Conservation (phyloP, 2,329 filamentous ascomycete species). For the Ascochyta clinopodiicola region DNA sequence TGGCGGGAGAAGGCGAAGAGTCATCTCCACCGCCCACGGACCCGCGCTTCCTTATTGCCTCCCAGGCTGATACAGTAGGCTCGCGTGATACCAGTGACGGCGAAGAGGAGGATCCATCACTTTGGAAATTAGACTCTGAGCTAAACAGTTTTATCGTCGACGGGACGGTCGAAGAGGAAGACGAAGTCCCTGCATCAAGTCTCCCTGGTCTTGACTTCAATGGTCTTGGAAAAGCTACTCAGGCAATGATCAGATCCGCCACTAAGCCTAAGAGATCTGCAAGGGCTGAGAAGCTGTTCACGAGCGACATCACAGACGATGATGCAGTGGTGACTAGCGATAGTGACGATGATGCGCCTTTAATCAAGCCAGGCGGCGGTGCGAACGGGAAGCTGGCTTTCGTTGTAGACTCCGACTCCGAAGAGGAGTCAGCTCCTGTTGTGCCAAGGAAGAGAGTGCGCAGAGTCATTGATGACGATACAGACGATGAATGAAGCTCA, state of each 20-base stretch:
- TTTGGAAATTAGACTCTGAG: constrained; percentile 53
- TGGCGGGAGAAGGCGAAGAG: constrained; percentile 41
- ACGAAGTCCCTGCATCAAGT: constrained; percentile 39
- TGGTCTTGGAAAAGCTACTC: constrained; percentile 42
- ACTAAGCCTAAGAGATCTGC: constrained; percentile 27
- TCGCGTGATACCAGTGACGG: constrained; percentile 53
- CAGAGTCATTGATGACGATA: constrained; percentile 41
- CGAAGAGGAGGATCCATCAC: constrained; percentile 49
- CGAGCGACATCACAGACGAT: constrained; percentile 43
- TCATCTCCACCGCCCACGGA: constrained; percentile 51
- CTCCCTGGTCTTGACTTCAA: constrained; percentile 36
- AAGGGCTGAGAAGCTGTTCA: constrained; percentile 43
- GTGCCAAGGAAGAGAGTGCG: constrained; percentile 33
- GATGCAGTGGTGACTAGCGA: constrained; percentile 46
- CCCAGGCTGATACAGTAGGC: constrained; percentile 51
- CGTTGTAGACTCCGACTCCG: constrained; percentile 34
- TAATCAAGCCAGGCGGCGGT: constrained; percentile 16
- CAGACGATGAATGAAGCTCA: constrained; percentile 34
- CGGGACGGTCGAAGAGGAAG: constrained; percentile 48
- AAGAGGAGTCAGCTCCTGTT: constrained; percentile 31
- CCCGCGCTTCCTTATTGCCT: constrained; percentile 46
- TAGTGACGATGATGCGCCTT: constrained; percentile 36
- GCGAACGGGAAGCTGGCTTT: constrained; percentile 24
- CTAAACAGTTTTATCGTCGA: constrained; percentile 55
- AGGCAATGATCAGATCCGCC: constrained; percentile 38